Evolutionary conservation across 139 green algal species (phyloP), one percentile per base, ranked within the genome.

Genomic region (Penium margaritaceum): DNA sequence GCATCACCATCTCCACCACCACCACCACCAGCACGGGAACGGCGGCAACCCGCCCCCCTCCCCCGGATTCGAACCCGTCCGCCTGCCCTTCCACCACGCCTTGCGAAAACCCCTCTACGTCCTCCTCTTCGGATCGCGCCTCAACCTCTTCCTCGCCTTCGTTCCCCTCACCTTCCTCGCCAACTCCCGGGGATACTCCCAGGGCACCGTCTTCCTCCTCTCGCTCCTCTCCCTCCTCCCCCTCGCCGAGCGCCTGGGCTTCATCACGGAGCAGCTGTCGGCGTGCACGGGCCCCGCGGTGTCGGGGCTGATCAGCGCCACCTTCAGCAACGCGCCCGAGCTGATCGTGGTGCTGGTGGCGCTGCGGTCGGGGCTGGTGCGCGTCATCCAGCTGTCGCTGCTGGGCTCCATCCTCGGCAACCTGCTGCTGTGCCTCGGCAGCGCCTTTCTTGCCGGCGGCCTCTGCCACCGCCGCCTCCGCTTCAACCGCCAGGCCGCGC

Each of bases 301-400:
- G 29, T 77, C 77, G n/a, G 79, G 79, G 24, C 55, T 84, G n/a
- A 68, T 84, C 24, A 96, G 96, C 74, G 91, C 91, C 14, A 94
- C 91, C 6, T 96, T 96, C 72, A 92, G 91, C 60, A 96, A 96
- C 63, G 85, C 92, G 19, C 89, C 93, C 37, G 92, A 97, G 83
- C 78, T 97, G 64, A 96, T 97, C 72, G 68, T 97, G 21, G 87
- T 81, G 7, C 71, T 96, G 14, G 75, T 84, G 63, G 79, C 79
- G 30, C 53, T 84, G 5, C 78, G 32, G 29, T 33, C 36, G 3
- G 70, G 65, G 0, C 44, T 84, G 32, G 51, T 91, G 54, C 79
- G 89, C 2, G 79, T 93, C 6, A 88, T 93, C 41, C 87, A 93
- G 89, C 83, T 93, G 19, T 88, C 84, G 0, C 74, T 93, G n/a